Evolutionary conservation across 1,284 basidiomycete species (phyloP), one percentile per base, ranked within the genome.

Genomic region (Flammula alnicola): DNA sequence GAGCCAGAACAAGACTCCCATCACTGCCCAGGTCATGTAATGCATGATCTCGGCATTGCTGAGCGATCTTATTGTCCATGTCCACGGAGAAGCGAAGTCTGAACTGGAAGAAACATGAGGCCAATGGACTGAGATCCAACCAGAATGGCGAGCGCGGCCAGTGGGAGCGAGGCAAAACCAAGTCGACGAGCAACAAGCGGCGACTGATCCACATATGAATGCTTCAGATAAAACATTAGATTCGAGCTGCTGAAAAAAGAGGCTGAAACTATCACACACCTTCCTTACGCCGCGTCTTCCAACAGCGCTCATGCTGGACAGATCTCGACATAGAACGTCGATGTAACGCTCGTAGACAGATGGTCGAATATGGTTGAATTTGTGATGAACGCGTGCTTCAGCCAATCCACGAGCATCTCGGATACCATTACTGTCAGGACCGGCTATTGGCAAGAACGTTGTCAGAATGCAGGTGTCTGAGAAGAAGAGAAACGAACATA

Each of bases 381-480:
- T 99, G 95, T 96, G 63, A 99, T 98, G 73, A 99, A 99, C 1
- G 96, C 96, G 64, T 99, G 97, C 65, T 99, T 99, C 51, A 99
- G 79, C 97, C 96, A 99, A 69, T 99, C 97, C 22, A 99, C 97
- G 4, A 93, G 70, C 80, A 93, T 91, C 68, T 99, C 97, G 5
- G 94, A 97, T 1, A 86, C 64, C 63, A 99, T 78, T 2, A 99
- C 97, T 4, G 93, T 91, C 37, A 96, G 57, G 1, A 96, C 94
- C 5, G 96, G 96, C 92, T 95, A 56, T 14, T 14, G 29, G 14
- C 27, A 29, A 40, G 20, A 41, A 41, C 14, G 16, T 29, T 35
- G 14, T 17, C 12, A 44, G 31, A 17, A 31, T 33, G 27, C n/a
- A 46, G 17, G 12, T 8, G 14, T 5, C 29, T 26, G 2, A 33